Evolutionary conservation across 495 filamentous ascomycete genomes (phyloP).

Genomic region (Emericellopsis terricola): DNA sequence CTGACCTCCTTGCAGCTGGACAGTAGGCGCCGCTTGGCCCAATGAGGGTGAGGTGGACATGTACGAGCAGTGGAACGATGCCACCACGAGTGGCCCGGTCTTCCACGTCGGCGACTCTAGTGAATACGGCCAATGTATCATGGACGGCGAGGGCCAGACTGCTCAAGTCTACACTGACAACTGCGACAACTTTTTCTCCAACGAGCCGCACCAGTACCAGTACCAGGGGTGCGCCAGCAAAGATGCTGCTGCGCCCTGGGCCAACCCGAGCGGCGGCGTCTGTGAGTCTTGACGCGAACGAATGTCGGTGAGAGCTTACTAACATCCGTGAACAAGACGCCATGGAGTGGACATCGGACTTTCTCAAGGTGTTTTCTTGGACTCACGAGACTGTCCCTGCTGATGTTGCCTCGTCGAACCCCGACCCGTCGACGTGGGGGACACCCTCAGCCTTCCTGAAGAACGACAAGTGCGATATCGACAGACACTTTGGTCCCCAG

Average conservation of each 20-base stretch:
- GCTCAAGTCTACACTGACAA: constrained; percentile 29
- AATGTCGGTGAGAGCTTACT: neutral
- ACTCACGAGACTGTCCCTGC: constrained; percentile 27
- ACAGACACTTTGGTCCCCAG: constrained; percentile 24
- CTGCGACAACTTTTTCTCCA: constrained; percentile 27
- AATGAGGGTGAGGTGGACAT: constrained; percentile 72
- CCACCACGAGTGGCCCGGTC: constrained; percentile 45
- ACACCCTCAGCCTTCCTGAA: constrained; percentile 37
- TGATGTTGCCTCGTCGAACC: constrained; percentile 32
- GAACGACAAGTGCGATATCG: constrained; percentile 21
- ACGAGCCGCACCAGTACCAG: constrained; percentile 9
- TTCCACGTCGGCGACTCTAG: constrained; percentile 48
- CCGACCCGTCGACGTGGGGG: constrained; percentile 46
- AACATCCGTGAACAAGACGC: constrained; percentile 24
- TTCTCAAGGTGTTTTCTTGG: constrained; percentile 63
- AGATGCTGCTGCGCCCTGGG: constrained; percentile 36
- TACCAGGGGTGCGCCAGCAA: constrained; percentile 18
- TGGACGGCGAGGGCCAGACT: constrained; percentile 26
- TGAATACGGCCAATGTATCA: constrained; percentile 37
- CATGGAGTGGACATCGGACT: constrained; percentile 47
- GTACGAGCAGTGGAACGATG: constrained; percentile 64
- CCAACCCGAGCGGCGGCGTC: constrained; percentile 49
- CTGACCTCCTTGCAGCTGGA: no score
- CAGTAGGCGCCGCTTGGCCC: constrained; percentile 61
- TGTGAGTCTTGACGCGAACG: constrained; percentile 8